phyloP scores from a whole-genome alignment of 129 eudicot species.

The Deinandra increscens region DNA sequence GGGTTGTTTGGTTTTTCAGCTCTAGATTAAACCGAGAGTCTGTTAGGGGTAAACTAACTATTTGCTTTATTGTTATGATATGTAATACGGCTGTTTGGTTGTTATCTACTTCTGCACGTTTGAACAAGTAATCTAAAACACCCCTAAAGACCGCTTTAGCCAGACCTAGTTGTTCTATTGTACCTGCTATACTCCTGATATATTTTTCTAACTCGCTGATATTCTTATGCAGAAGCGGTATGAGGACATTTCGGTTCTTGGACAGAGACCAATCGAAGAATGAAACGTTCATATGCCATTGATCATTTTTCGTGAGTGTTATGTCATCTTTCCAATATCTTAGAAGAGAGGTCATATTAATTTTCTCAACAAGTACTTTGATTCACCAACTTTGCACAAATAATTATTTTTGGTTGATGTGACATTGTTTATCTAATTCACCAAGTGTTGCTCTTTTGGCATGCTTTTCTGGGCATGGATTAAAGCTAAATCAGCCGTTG shows the following conservation, averaged over 20 bases:
- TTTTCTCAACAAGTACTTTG: conserved; percentile 13
- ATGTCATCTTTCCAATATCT: conserved; percentile 13
- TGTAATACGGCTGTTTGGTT: too few relatives aligned
- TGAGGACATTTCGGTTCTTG: conserved; percentile 83
- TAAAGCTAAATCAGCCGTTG: neutral
- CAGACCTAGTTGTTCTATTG: too few relatives aligned
- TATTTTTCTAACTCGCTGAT: conserved; percentile 1
- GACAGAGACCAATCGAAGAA: conserved; percentile 82
- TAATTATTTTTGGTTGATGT: conserved; percentile 8
- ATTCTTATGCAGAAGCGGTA: conserved; percentile 68
- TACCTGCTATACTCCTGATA: neutral
- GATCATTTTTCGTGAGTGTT: conserved; percentile 18
- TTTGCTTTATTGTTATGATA: too few relatives aligned
- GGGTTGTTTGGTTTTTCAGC: neutral
- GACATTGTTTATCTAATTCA: conserved; percentile 21
- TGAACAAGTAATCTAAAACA: neutral
- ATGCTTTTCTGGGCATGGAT: conserved; percentile 1
- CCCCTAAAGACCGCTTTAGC: neutral
- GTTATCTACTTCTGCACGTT: too few relatives aligned
- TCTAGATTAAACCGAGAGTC: neutral
- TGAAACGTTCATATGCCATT: conserved; percentile 3
- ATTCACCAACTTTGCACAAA: too few relatives aligned
- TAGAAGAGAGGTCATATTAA: conserved; percentile 21
- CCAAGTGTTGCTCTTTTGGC: conserved; percentile 13
- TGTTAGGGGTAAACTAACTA: neutral